Conservation (phyloP, 192 early-diverging fungal genomes). For the Backusella circina region DNA sequence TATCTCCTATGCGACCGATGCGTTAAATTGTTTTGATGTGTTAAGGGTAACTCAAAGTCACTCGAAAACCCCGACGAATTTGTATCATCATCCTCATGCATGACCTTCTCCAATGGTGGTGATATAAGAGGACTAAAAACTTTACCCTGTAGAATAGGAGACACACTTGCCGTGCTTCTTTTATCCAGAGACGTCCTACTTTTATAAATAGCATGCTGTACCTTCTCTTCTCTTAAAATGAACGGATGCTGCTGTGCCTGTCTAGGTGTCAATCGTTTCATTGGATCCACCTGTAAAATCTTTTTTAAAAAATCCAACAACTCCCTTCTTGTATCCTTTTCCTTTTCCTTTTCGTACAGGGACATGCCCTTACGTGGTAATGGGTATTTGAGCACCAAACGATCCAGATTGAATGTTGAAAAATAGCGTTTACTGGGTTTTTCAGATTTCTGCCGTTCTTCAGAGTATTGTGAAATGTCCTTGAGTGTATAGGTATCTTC, state of each 20-base stretch:
- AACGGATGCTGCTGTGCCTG: conserved; percentile 7
- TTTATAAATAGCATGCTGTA: too few species aligned
- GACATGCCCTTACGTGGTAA: neutral
- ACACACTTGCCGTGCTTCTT: neutral
- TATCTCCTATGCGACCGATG: neutral
- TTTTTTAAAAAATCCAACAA: conserved; percentile 17
- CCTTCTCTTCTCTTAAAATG: neutral
- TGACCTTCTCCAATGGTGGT: neutral
- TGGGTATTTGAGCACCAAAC: conserved; percentile 10
- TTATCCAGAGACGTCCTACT: neutral
- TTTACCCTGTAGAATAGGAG: neutral
- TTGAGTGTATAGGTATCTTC: conserved; percentile 12
- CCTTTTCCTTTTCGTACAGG: neutral
- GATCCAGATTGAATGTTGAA: neutral
- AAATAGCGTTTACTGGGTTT: conserved; percentile 22
- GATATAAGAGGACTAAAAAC: neutral
- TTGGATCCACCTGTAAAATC: neutral
- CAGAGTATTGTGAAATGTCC: conserved; percentile 4
- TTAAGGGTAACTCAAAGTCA: neutral
- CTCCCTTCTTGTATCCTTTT: neutral
- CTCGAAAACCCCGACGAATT: neutral
- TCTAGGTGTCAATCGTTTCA: conserved; percentile 4
- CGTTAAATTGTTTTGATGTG: neutral
- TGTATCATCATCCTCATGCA: too few species aligned
- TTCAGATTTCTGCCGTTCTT: conserved; percentile 8